Conservation (phyloP, 805 yeast genomes). For the Kodamaea hsintzibuensis region DNA sequence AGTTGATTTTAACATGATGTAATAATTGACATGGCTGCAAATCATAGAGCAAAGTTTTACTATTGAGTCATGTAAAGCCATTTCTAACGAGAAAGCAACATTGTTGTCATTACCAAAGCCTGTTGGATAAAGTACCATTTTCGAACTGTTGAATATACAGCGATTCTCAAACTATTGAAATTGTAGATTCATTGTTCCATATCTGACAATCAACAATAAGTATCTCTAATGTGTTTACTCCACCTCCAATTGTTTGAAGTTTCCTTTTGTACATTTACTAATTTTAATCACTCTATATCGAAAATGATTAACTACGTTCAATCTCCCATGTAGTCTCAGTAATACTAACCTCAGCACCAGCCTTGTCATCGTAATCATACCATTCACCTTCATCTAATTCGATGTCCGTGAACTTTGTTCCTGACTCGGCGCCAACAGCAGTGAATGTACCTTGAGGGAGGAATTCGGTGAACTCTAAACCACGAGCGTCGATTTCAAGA, state of each 20-base stretch:
- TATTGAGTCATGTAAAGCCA: no score
- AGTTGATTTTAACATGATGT: background rate
- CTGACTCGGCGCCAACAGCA: slow-evolving; percentile 54
- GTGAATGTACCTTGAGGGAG: slow-evolving; percentile 63
- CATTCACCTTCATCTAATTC: slow-evolving; percentile 83
- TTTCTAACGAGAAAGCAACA: no score
- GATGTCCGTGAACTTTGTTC: slow-evolving; percentile 58
- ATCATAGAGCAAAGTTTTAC: background rate
- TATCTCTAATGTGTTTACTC: background rate
- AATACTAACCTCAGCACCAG: slow-evolving; percentile 76
- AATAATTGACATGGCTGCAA: background rate
- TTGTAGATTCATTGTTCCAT: background rate
- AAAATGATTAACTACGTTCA: slow-evolving; percentile 2
- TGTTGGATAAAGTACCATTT: no score
- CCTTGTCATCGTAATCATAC: slow-evolving; percentile 92
- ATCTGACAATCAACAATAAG: no score
- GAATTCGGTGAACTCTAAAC: slow-evolving; percentile 71
- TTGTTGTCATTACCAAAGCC: no score
- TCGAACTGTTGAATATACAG: background rate
- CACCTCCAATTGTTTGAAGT: no score
- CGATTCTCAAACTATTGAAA: no score
- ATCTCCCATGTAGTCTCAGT: slow-evolving; percentile 73
- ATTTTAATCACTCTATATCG: background rate
- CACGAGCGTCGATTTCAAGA: slow-evolving; percentile 81
- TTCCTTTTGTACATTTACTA: background rate